Base-by-base conservation (phyloP, 1,284 basidiomycete genomes). In the Sanghuangporus baumii region DNA sequence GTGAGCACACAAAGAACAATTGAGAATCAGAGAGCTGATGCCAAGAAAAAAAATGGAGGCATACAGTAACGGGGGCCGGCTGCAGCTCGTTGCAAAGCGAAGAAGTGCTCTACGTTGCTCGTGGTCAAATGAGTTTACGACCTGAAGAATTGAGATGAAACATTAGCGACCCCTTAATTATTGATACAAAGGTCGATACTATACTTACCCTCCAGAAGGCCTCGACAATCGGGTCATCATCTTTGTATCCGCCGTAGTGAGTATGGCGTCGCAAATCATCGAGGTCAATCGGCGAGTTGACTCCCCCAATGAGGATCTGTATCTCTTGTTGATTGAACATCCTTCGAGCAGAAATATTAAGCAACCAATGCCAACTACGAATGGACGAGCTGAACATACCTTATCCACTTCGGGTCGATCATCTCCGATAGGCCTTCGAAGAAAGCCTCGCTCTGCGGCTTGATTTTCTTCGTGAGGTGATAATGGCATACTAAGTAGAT, bases 301-400 rank as follows among this genome's bases (percentile, higher is more conserved):
- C 89, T 6, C 93, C 93, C 0, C 93, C 93, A 8, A 96, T 79
- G 0, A 95, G 77, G 63, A 93, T 88, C 69, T 93, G 92, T 1
- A 96, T 78, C 74, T 97, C 95, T 70, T 91, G 88, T 70, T 95
- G 94, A 73, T 96, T 94, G 76, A 97, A 98, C 92, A 97, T 95
- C 50, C 93, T 91, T 59, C 8, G 31, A 23, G 50, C 16, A 68
- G 37, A 36, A 31, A 58, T n/a, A 64, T 52, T 37, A 58, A 37
- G 67, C 38, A 69, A 64, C 18, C 47, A 14, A 43, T 60, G 18
- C 9, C 52, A 55, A 26, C 43, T 14, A 47, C 31, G 26, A 20
- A 18, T n/a, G 40, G 46, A 46, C 3, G 5, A 18, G 43, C 52
- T 18, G 55, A 55, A 75, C 82, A 43, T 52, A 89, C 89, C 88